Percentiles rank a stretch among this genome's conserved stretches.
These are phyloP conservation scores for Truncatella angustata DNA, from an alignment of 2,329 filamentous ascomycete genomes.

Conservation along the genomic window DNA sequence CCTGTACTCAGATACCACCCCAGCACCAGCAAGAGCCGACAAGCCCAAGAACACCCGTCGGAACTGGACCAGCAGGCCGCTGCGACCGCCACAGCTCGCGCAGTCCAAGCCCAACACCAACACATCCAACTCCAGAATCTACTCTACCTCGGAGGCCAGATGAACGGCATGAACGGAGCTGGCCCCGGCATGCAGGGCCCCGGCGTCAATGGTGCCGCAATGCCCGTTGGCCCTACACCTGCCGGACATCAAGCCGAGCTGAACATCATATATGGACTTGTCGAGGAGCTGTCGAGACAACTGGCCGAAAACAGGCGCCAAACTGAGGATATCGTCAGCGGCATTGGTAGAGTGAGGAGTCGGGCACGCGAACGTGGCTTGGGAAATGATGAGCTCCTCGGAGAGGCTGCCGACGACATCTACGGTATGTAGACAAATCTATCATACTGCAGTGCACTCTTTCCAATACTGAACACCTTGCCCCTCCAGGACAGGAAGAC, in stretches of 20 bases:
- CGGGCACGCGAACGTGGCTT: conserved; percentile 51
- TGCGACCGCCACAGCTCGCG: conserved; percentile 4
- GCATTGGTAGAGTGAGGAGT: conserved; percentile 59
- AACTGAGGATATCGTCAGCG: conserved; percentile 63
- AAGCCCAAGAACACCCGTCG: not conserved
- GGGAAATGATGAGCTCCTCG: conserved; percentile 58
- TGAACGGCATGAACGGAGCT: conserved; percentile 15
- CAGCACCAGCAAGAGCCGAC: not conserved
- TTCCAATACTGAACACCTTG: conserved; percentile 10
- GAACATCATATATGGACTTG: conserved; percentile 67
- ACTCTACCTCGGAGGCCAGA: conserved; percentile 3
- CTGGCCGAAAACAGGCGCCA: conserved; percentile 60
- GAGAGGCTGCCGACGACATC: conserved; percentile 53
- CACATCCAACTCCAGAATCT: conserved; percentile 10
- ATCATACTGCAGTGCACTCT: too few relatives aligned
- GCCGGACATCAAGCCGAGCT: conserved; percentile 67
- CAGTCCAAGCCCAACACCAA: conserved; percentile 9
- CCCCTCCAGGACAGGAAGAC: conserved; percentile 48
- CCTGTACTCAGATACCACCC: not conserved
- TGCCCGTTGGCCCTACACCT: conserved; percentile 56
- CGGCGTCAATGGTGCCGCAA: conserved; percentile 34
- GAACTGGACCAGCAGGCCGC: not conserved
- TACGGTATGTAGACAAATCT: conserved; percentile 48
- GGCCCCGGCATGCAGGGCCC: conserved; percentile 26
- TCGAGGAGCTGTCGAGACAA: conserved; percentile 64